Evolutionary conservation across 2,329 filamentous ascomycete species (phyloP).

Genomic region (Sclerotinia trifoliorum): DNA sequence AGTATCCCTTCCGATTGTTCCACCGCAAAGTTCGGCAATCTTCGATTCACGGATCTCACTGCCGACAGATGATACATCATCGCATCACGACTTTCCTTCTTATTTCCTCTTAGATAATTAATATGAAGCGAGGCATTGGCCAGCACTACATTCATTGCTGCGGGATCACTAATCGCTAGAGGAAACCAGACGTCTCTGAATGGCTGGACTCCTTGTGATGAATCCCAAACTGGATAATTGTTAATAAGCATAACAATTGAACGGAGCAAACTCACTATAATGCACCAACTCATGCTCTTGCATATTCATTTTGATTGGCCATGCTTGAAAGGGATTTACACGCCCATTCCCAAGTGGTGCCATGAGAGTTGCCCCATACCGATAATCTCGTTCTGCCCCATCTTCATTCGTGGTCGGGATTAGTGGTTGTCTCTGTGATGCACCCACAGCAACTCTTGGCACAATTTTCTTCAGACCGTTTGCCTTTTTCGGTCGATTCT

Average conservation of each 20-base stretch:
- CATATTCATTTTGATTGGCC: neutral
- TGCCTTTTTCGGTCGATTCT: slow-evolving; percentile 10
- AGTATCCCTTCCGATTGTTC: neutral
- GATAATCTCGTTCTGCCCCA: too few relatives aligned
- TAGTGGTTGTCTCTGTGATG: neutral
- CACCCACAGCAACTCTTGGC: neutral
- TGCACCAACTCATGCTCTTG: slow-evolving; percentile 7
- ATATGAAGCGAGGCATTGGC: neutral
- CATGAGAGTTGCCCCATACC: neutral
- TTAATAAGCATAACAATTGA: neutral
- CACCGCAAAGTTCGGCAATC: neutral
- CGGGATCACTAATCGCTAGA: neutral
- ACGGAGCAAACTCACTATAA: neutral
- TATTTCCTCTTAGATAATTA: neutral
- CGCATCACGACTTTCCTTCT: neutral
- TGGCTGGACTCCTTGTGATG: neutral
- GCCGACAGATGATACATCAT: neutral
- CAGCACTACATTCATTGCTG: slow-evolving; percentile 1
- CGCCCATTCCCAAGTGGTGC: neutral
- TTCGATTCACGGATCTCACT: slow-evolving; percentile 8
- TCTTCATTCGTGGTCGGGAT: neutral
- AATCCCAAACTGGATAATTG: neutral
- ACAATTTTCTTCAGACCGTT: slow-evolving; percentile 3
- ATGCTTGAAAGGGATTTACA: slow-evolving; percentile 1
- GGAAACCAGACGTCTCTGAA: slow-evolving; percentile 17